phyloP scores from a whole-genome alignment of 192 early-diverging fungal genomes.

The Piromyces sp. region DNA sequence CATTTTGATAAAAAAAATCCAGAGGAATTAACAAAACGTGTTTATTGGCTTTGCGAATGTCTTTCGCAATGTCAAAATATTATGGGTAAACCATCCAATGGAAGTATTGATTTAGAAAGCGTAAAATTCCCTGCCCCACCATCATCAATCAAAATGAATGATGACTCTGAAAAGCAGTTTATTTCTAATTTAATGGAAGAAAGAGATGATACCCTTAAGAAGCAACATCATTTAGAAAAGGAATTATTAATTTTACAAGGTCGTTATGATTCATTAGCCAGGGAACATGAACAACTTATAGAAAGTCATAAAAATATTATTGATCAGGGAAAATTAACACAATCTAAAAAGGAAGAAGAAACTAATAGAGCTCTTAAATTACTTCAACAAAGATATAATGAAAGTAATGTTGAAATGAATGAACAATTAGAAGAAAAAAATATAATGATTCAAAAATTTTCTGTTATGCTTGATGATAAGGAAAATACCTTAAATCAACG shows the following conservation, averaged over 20 bases:
- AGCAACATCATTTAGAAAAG: neutral
- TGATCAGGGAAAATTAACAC: neutral
- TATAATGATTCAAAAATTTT: neutral
- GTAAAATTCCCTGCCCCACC: neutral
- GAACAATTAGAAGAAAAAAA: neutral
- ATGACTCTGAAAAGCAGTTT: neutral
- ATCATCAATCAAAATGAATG: neutral
- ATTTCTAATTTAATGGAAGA: neutral
- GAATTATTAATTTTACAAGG: neutral
- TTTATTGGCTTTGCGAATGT: neutral
- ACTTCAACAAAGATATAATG: neutral
- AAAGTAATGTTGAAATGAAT: neutral
- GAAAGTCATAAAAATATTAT: neutral
- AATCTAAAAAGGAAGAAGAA: neutral
- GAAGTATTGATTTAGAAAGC: neutral
- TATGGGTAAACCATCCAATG: neutral
- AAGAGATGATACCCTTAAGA: neutral
- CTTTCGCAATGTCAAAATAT: neutral
- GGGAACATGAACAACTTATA: neutral
- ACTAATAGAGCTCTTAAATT: neutral
- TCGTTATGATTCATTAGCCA: neutral
- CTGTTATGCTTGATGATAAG: neutral
- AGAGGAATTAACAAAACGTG: neutral
- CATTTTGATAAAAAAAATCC: neutral
- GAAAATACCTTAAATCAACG: neutral